Base-by-base conservation (phyloP, 257 asterid species). In the Scutellaria galericulata region DNA sequence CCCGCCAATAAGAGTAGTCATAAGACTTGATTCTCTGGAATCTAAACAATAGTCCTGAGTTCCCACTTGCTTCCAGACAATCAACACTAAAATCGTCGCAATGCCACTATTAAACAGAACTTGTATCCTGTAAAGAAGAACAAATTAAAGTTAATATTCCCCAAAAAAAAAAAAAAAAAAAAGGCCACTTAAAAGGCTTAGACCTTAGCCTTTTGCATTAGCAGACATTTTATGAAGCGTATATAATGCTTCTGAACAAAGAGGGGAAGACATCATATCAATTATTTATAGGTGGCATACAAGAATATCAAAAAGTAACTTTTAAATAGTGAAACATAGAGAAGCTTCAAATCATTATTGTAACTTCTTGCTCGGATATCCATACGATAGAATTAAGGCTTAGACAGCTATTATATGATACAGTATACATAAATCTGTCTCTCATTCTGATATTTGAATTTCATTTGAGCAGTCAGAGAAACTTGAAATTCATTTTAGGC, bases 71-170 rank as follows among this genome's bases (percentile, higher is more conserved):
- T 77, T 84, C 96, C 96, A 89, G 24, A 79, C 79, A 75, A 80
- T 81, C 75, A 91, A 77, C 72, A 81, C 91, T 66, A 94, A 69
- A 63, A 88, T 42, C 47, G 95, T 82, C 0, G 96, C 90, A 1
- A 94, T 84, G 58, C 97, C 96, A 82, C 98, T 88, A 62, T 94
- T 94, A 55, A 53, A 87, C 7, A 94, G 72, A 78, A 88, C 98
- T 79, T 94, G 98, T 64, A 82, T 88, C 98, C 98, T 94, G 92
- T 53, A 66, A 62, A 70, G 50, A 65, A 71, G 39, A 78, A 67
- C 64, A 15, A 53, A 5, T 12, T 15, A 31, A 12, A 74, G 40
- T 47, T 44, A 56, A 51, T 65, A 56, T 50, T 52, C 22, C 52
- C 40, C 4, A 15, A 63, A 8, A 8, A 6, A n/a, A 27, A 3